These are phyloP conservation scores for Endocalyx cinctus DNA, from an alignment of 2,329 filamentous ascomycete genomes.

Conservation along the genomic window DNA sequence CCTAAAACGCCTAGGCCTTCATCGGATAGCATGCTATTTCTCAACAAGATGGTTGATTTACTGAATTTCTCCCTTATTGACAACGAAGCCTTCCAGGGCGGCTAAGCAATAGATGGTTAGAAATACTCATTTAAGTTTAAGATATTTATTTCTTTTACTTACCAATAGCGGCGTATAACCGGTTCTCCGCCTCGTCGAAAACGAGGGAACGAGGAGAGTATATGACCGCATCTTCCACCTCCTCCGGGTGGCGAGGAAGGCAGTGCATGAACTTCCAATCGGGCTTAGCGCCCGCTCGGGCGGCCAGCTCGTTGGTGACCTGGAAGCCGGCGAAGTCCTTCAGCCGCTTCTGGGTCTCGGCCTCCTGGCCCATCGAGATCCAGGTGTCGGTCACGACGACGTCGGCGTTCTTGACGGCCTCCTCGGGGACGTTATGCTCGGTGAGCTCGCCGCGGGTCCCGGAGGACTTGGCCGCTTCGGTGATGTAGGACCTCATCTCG, in stretches of 20 bases:
- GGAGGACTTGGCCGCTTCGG: slow-evolving; percentile 54
- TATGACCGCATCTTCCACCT: slow-evolving; percentile 93
- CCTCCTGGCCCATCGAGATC: slow-evolving; percentile 97
- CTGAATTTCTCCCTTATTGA: slow-evolving; percentile 72
- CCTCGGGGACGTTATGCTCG: slow-evolving; percentile 77
- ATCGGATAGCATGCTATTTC: not conserved
- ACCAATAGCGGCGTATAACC: slow-evolving; percentile 84
- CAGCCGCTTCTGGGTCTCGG: slow-evolving; percentile 71
- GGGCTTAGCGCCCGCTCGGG: slow-evolving; percentile 78
- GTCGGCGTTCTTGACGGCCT: slow-evolving; percentile 80
- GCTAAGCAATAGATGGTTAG: slow-evolving; percentile 38
- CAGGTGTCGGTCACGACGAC: slow-evolving; percentile 95
- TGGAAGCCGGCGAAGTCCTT: slow-evolving; percentile 86
- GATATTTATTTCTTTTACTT: slow-evolving; percentile 39
- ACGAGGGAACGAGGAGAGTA: slow-evolving; percentile 82
- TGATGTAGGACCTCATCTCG: slow-evolving; percentile 69
- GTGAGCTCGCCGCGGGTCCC: slow-evolving; percentile 59
- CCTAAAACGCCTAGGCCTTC: too few species aligned
- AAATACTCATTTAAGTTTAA: slow-evolving; percentile 1
- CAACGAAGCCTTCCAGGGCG: slow-evolving; percentile 81
- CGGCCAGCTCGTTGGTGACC: slow-evolving; percentile 80
- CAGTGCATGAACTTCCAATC: slow-evolving; percentile 99
- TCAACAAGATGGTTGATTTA: not conserved
- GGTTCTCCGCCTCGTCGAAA: slow-evolving; percentile 91
- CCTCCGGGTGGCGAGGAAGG: slow-evolving; percentile 83